Evolutionary conservation across 2,329 filamentous ascomycete species (phyloP).

Genomic region (Aureobasidium sp.): DNA sequence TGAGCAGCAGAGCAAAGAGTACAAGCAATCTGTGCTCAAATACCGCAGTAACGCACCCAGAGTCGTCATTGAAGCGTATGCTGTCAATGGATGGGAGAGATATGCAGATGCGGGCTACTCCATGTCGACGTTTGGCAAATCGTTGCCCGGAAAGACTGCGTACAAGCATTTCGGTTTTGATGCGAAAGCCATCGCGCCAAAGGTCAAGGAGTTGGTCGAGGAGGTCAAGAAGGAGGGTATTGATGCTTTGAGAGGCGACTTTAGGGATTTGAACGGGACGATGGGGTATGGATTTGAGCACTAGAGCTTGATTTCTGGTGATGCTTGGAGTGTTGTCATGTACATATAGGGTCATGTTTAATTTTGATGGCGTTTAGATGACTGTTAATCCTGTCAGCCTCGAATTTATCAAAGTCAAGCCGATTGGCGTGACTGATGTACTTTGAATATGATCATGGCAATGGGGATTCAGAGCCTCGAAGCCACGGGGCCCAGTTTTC

Average conservation of each 20-base stretch:
- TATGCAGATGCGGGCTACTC: slow-evolving; percentile 52
- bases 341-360: too few species aligned
- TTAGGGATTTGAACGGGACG: slow-evolving; percentile 26
- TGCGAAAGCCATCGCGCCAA: slow-evolving; percentile 37
- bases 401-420: too few species aligned
- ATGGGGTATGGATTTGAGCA: slow-evolving; percentile 23
- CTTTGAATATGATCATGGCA: too few species aligned
- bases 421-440: too few species aligned
- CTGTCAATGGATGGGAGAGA: slow-evolving; percentile 52
- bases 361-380: too few species aligned
- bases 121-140: slow-evolving; percentile 51
- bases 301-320: not conserved
- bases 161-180: slow-evolving; percentile 54
- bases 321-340: too few species aligned
- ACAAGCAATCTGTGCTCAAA: slow-evolving; percentile 28
- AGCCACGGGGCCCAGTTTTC: too few species aligned
- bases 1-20: slow-evolving; percentile 40
- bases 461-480: too few species aligned
- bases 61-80: slow-evolving; percentile 56
- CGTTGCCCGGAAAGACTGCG: slow-evolving; percentile 47
- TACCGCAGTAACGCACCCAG: slow-evolving; percentile 20
- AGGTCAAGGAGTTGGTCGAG: slow-evolving; percentile 33
- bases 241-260: slow-evolving; percentile 26
- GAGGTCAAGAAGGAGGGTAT: slow-evolving; percentile 32
- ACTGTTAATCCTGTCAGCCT: too few species aligned